These are phyloP conservation scores for Geoglossum cookeanum DNA, from an alignment of 2,329 filamentous ascomycete species.

Conservation along the genomic window DNA sequence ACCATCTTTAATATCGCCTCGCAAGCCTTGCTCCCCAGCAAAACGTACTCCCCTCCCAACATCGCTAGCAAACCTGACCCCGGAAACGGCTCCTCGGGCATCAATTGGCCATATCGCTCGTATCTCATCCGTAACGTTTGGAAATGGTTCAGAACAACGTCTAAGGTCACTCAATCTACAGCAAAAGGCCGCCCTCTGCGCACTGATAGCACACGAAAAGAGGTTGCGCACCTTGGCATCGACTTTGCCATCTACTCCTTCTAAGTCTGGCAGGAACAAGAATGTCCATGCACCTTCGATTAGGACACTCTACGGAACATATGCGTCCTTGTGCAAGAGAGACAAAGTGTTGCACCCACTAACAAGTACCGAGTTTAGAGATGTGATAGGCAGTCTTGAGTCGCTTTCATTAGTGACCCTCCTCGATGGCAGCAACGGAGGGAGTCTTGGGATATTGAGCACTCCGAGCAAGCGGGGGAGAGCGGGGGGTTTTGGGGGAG, in stretches of 20 bases:
- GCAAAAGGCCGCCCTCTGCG: constrained; percentile 86
- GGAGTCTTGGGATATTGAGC: constrained; percentile 14
- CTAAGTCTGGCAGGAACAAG: constrained; percentile 27
- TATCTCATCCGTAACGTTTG: constrained; percentile 75
- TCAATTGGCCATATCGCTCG: constrained; percentile 83
- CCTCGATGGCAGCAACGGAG: constrained; percentile 19
- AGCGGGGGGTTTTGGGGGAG: constrained; percentile 23
- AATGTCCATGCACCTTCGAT: constrained; percentile 48
- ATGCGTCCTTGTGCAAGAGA: constrained; percentile 61
- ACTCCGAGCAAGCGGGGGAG: constrained; percentile 54
- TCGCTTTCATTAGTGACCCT: constrained; percentile 62
- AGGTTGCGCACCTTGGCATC: constrained; percentile 26
- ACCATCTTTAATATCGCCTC: constrained; percentile 19
- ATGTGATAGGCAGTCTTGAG: constrained; percentile 78
- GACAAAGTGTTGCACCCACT: constrained; percentile 83
- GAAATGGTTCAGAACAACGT: constrained; percentile 69
- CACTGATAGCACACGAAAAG: constrained; percentile 69
- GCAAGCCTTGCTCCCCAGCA: not conserved
- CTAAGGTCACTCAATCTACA: constrained; percentile 81
- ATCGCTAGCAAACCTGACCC: constrained; percentile 44
- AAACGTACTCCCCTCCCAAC: constrained; percentile 23
- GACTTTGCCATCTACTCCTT: constrained; percentile 33
- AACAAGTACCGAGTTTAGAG: constrained; percentile 80
- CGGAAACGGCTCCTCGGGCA: constrained; percentile 68
- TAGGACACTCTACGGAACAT: constrained; percentile 68